Evolutionary conservation across 1,139 yeast species (phyloP).

Genomic region (Taphrina wiesneri): DNA sequence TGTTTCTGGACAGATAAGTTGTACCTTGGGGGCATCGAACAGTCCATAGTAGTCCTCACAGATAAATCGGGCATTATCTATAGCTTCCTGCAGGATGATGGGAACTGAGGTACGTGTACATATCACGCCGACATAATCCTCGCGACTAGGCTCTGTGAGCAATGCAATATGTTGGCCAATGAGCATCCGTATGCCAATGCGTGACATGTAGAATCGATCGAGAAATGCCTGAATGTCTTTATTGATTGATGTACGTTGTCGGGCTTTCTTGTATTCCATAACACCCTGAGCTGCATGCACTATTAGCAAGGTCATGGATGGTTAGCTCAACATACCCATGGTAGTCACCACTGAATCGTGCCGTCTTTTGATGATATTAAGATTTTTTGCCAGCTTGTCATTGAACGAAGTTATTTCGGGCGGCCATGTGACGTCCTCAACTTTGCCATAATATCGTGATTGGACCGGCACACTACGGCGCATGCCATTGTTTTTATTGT

Average conservation of each 20-base stretch:
- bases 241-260: constrained; percentile 45
- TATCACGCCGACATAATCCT: constrained; percentile 77
- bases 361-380: constrained; percentile 71
- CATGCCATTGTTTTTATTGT: background rate
- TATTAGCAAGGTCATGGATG: background rate
- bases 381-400: constrained; percentile 62
- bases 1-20: constrained; percentile 68
- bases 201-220: constrained; percentile 80
- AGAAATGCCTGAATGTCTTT: constrained; percentile 72
- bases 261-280: constrained; percentile 70
- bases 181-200: constrained; percentile 85
- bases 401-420: constrained; percentile 74
- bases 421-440: constrained; percentile 66
- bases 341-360: constrained; percentile 95
- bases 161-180: constrained; percentile 87
- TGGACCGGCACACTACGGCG: constrained; percentile 33
- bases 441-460: constrained; percentile 62
- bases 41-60: constrained; percentile 86
- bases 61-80: constrained; percentile 80
- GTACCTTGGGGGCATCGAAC: constrained; percentile 78
- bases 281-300: constrained; percentile 69
- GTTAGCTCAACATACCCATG: constrained; percentile 46
- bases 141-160: constrained; percentile 62
- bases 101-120: constrained; percentile 77
- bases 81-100: constrained; percentile 79